phyloP scores from a whole-genome alignment of 139 green algal genomes.

The Chloropicon primus region DNA sequence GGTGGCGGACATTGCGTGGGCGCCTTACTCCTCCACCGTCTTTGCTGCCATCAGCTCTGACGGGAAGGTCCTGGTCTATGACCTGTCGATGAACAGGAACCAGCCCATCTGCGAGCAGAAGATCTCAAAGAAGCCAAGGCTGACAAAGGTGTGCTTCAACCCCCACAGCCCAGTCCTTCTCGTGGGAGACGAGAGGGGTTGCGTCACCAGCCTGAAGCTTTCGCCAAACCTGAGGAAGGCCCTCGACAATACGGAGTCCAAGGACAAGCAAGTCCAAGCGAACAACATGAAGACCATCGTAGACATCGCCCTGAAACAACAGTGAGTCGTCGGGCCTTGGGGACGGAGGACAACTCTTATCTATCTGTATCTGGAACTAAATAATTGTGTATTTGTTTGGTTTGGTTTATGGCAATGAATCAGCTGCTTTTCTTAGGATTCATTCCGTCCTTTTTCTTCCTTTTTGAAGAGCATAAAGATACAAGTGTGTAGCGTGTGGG shows the following conservation, averaged over 20 bases:
- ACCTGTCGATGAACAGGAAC: constrained; percentile 66
- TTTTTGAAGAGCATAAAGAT: too few relatives aligned
- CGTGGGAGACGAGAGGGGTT: constrained; percentile 72
- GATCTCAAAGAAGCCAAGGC: constrained; percentile 51
- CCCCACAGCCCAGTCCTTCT: constrained; percentile 68
- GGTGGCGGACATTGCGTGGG: constrained; percentile 79
- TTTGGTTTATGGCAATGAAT: background rate
- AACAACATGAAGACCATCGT: constrained; percentile 47
- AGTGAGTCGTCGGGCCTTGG: background rate
- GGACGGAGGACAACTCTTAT: too few relatives aligned
- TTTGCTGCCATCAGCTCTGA: constrained; percentile 74
- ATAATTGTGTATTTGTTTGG: constrained; percentile 12
- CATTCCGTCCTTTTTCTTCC: too few relatives aligned
- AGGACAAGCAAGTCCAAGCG: constrained; percentile 28
- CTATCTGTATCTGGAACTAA: constrained; percentile 6
- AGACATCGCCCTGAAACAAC: constrained; percentile 48
- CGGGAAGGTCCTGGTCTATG: constrained; percentile 61
- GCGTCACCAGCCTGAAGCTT: constrained; percentile 72
- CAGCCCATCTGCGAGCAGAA: constrained; percentile 76
- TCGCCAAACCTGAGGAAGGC: constrained; percentile 72
- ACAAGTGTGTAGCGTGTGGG: constrained; percentile 18
- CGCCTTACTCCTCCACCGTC: constrained; percentile 66
- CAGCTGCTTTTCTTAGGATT: too few relatives aligned
- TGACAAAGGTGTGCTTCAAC: constrained; percentile 83
- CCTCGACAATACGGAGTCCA: background rate